Conservation (phyloP, 495 filamentous ascomycete species). For the Penicillium silybi region DNA sequence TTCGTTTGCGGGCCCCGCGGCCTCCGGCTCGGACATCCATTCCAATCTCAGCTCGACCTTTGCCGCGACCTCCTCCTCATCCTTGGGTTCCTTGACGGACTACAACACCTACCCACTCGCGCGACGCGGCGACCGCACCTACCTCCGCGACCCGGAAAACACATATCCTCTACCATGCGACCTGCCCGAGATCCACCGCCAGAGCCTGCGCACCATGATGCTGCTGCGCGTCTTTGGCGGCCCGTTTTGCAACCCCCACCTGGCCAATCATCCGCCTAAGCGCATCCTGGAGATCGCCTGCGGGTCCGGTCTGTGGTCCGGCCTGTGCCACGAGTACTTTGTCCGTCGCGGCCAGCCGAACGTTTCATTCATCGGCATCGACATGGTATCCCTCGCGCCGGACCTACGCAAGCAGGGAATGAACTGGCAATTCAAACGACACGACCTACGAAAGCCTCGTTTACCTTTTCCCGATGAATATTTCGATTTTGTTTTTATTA, state of each 20-base stretch:
- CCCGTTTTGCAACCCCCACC: constrained; percentile 68
- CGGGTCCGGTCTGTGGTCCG: constrained; percentile 86
- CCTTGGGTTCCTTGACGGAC: constrained; percentile 36
- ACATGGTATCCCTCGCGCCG: constrained; percentile 73
- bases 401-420: constrained; percentile 70
- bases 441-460: constrained; percentile 71
- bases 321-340: constrained; percentile 76
- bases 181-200: constrained; percentile 80
- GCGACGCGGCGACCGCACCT: constrained; percentile 71
- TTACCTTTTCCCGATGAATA: constrained; percentile 78
- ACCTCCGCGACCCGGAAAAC: constrained; percentile 69
- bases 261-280: constrained; percentile 61
- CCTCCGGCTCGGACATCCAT: constrained; percentile 39
- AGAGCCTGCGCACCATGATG: constrained; percentile 79
- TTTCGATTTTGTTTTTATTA: constrained; percentile 88
- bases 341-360: constrained; percentile 53
- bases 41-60: constrained; percentile 37
- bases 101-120: constrained; percentile 60
- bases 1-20: constrained; percentile 24
- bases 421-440: constrained; percentile 84
- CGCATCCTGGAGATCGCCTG: constrained; percentile 85
- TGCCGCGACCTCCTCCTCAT: constrained; percentile 38
- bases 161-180: constrained; percentile 86
- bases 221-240: constrained; percentile 75
- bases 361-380: constrained; percentile 77